phyloP scores from a whole-genome alignment of 257 asterid genomes.

The Nicotiana noctiflora region DNA sequence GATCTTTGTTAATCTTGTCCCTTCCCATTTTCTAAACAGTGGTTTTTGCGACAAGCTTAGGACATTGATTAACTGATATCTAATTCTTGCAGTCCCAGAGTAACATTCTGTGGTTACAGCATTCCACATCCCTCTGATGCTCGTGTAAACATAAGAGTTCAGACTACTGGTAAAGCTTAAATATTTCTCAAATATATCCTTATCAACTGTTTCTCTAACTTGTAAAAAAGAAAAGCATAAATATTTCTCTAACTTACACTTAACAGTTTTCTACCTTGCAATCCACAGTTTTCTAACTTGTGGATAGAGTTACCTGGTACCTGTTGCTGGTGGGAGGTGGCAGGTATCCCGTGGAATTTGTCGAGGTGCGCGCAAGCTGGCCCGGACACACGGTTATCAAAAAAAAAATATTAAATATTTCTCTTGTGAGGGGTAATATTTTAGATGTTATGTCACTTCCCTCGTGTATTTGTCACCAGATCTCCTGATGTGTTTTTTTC shows the following conservation, averaged over 20 bases:
- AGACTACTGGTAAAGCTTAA: slow-evolving; percentile 66
- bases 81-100: slow-evolving; percentile 64
- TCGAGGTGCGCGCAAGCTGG: too few relatives aligned
- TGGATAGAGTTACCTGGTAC: too few relatives aligned
- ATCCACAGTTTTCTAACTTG: too few relatives aligned
- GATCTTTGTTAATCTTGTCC: background rate
- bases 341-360: too few relatives aligned
- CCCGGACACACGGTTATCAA: too few relatives aligned
- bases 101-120: slow-evolving; percentile 82
- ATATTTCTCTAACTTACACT: background rate
- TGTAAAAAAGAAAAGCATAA: background rate
- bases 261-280: too few relatives aligned
- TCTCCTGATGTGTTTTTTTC: too few relatives aligned
- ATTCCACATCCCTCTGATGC: slow-evolving; percentile 97
- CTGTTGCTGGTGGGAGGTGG: too few relatives aligned
- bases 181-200: background rate
- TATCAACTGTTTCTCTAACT: background rate
- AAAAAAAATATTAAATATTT: background rate
- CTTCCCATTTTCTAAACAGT: background rate
- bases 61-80: background rate
- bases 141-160: slow-evolving; percentile 81
- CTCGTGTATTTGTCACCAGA: background rate
- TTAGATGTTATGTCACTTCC: background rate
- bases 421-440: background rate
- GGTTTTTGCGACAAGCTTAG: background rate